phyloP scores from a whole-genome alignment of 345 rosid genomes.

The Eucalyptus lansdowneana region DNA sequence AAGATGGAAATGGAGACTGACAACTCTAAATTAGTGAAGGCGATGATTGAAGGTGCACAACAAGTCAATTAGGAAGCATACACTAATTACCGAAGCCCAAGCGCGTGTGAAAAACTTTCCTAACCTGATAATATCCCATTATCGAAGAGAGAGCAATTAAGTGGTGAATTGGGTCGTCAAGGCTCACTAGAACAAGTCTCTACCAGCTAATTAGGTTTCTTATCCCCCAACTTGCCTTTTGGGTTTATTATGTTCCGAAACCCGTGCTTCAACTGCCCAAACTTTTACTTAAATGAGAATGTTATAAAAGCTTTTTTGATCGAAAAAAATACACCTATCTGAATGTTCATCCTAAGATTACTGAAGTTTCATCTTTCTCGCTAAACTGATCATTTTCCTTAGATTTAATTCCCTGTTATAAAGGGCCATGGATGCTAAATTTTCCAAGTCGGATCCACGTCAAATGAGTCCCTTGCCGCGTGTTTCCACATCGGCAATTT shows the following conservation, averaged over 20 bases:
- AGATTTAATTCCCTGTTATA: background rate
- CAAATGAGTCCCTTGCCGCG: background rate
- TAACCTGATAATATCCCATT: too few relatives aligned
- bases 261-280: too few relatives aligned
- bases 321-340: background rate
- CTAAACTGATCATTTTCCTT: background rate
- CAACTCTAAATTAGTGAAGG: accelerated
- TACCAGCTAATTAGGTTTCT: background rate
- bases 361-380: background rate
- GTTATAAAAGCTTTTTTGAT: too few relatives aligned
- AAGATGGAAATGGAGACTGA: too few relatives aligned
- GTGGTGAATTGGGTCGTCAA: accelerated
- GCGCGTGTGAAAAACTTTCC: accelerated
- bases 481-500: background rate
- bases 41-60: background rate
- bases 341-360: background rate
- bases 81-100: background rate
- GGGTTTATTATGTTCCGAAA: background rate
- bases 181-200: background rate
- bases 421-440: background rate
- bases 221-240: too few relatives aligned
- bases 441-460: background rate
- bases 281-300: too few relatives aligned
- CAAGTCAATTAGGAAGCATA: background rate
- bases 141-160: background rate